These are phyloP conservation scores for Euptelea pleiosperma DNA, from an alignment of 164 flowering plant genomes.

Conservation along the genomic window DNA sequence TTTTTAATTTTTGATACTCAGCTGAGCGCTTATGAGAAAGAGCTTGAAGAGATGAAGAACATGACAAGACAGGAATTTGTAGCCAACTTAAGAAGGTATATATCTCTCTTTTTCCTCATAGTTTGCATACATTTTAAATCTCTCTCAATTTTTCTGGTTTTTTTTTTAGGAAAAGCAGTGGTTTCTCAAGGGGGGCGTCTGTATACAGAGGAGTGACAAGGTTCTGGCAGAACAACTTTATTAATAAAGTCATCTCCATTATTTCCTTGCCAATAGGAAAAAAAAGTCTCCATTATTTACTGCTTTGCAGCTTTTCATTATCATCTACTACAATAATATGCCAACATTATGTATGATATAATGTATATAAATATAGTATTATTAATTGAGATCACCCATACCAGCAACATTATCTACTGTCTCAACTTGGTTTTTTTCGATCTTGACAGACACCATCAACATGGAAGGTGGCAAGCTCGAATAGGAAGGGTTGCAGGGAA, in stretches of 20 bases:
- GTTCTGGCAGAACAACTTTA: slow-evolving; percentile 27
- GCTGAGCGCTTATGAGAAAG: slow-evolving; percentile 70
- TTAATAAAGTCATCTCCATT: slow-evolving; percentile 30
- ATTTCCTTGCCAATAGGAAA: no score
- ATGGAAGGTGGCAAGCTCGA: slow-evolving; percentile 94
- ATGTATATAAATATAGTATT: neutral
- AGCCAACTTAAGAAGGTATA: slow-evolving; percentile 79
- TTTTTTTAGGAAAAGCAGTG: slow-evolving; percentile 88
- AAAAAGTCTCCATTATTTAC: slow-evolving; percentile 29
- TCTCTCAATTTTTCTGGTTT: no score
- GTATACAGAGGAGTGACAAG: slow-evolving; percentile 93
- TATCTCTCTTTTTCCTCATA: neutral
- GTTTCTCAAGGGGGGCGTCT: slow-evolving; percentile 93
- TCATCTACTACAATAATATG: slow-evolving; percentile 22
- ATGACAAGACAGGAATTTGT: slow-evolving; percentile 91
- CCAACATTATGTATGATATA: neutral
- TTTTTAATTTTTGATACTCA: slow-evolving; percentile 12
- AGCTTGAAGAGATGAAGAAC: slow-evolving; percentile 83
- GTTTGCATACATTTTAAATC: no score
- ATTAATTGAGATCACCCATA: slow-evolving; percentile 10
- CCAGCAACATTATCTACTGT: slow-evolving; percentile 11
- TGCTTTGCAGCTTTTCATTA: slow-evolving; percentile 42
- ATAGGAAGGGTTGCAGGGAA: slow-evolving; percentile 95
- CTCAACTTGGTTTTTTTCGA: slow-evolving; percentile 8
- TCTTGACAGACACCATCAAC: slow-evolving; percentile 73